Evolutionary conservation across 2,329 filamentous ascomycete genomes (phyloP).

Genomic region (Colletotrichum phormii): DNA sequence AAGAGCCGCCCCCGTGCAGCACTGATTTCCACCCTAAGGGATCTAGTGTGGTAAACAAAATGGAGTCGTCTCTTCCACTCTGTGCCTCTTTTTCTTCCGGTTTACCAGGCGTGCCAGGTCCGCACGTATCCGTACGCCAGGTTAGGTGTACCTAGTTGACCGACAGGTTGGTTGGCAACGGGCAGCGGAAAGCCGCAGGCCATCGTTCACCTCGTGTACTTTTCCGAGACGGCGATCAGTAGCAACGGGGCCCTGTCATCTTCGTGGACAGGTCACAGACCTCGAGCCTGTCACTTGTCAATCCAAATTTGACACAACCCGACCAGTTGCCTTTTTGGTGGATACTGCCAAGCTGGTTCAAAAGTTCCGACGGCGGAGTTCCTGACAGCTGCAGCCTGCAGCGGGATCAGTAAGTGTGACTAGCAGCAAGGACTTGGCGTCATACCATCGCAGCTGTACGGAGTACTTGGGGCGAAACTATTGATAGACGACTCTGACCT

Average conservation of each 20-base stretch:
- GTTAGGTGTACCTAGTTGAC: no score
- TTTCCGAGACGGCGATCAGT: constrained; percentile 23
- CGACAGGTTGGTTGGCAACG: not conserved
- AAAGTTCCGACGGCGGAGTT: constrained; percentile 28
- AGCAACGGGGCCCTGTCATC: constrained; percentile 10
- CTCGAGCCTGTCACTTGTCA: constrained; percentile 30
- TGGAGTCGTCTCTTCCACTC: constrained; percentile 16
- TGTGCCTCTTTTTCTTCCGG: not conserved
- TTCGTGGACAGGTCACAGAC: not conserved
- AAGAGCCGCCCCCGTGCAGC: constrained; percentile 7
- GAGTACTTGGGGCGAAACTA: not conserved
- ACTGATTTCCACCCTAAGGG: constrained; percentile 8
- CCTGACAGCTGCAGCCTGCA: constrained; percentile 6
- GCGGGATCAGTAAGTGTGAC: not conserved
- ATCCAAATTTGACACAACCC: constrained; percentile 10
- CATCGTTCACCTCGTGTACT: not conserved
- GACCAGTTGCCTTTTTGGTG: not conserved
- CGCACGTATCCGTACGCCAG: not conserved
- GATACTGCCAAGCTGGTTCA: constrained; percentile 21
- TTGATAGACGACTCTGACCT: not conserved
- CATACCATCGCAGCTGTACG: constrained; percentile 6
- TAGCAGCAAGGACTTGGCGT: constrained; percentile 1
- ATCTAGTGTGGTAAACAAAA: constrained; percentile 26
- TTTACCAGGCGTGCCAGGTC: not conserved
- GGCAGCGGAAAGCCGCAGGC: not conserved